These are phyloP conservation scores for Astragalus membranaceus DNA, from an alignment of 306 rosid genomes.

Conservation along the genomic window DNA sequence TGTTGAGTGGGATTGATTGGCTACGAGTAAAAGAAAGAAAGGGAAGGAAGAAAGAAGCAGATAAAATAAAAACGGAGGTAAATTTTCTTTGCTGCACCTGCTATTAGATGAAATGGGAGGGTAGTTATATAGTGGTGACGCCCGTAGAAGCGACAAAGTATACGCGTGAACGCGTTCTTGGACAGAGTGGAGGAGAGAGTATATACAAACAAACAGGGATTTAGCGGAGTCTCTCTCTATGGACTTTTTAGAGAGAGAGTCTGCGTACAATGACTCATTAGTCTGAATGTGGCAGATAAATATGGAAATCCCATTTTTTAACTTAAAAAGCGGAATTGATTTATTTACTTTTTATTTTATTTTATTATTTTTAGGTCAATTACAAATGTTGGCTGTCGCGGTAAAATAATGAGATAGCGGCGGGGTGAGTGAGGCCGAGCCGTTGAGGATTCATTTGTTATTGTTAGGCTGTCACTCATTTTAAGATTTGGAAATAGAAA, in stretches of 20 bases:
- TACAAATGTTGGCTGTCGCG: neutral
- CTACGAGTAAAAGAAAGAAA: neutral
- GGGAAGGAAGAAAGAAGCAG: neutral
- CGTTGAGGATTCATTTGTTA: neutral
- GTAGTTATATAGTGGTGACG: constrained; percentile 38
- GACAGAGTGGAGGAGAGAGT: constrained; percentile 23
- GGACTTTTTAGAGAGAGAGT: neutral
- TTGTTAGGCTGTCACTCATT: neutral
- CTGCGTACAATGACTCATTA: neutral
- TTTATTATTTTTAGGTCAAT: no score
- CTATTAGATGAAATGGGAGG: neutral
- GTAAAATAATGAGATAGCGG: neutral
- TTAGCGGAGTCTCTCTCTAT: neutral
- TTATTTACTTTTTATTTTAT: neutral
- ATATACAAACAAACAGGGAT: neutral
- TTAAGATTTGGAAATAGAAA: neutral
- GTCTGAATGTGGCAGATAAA: neutral
- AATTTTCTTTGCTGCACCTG: constrained; percentile 41
- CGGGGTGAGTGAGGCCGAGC: neutral
- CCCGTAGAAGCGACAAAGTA: constrained; percentile 22
- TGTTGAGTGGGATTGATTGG: neutral
- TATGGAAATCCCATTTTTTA: neutral
- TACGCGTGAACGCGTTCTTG: constrained; percentile 65
- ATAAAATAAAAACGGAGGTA: neutral
- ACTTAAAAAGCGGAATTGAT: neutral